Percentiles rank a stretch among this genome's conserved stretches.
Evolutionary conservation across 805 yeast genomes (phyloP).

Genomic region (Brettanomyces naardenensis): DNA sequence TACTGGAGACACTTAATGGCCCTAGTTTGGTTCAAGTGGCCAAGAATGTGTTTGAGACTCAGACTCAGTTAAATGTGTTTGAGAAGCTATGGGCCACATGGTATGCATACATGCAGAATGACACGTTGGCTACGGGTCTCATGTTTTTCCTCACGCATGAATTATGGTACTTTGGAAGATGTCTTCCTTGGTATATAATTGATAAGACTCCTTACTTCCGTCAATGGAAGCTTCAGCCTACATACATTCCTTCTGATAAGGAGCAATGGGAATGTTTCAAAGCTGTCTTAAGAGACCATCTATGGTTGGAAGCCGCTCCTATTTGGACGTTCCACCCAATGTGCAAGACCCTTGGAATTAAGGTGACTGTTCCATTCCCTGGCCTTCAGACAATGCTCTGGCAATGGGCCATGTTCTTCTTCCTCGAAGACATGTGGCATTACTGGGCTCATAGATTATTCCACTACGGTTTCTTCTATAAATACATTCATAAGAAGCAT

Average conservation of each 20-base stretch:
- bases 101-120: conserved; percentile 47
- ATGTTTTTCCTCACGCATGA: conserved; percentile 49
- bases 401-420: conserved; percentile 42
- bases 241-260: conserved; percentile 41
- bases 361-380: conserved; percentile 48
- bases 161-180: conserved; percentile 49
- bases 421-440: conserved; percentile 53
- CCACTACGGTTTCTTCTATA: conserved; percentile 49
- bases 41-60: conserved; percentile 28
- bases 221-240: conserved; percentile 46
- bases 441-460: conserved; percentile 52
- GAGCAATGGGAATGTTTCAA: conserved; percentile 60
- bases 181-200: conserved; percentile 50
- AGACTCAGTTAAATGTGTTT: conserved; percentile 33
- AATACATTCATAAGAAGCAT: conserved; percentile 52
- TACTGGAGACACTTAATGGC: conserved; percentile 14
- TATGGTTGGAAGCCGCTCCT: conserved; percentile 52
- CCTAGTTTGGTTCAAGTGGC: conserved; percentile 28
- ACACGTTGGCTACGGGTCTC: conserved; percentile 49
- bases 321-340: conserved; percentile 58
- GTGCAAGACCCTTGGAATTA: conserved; percentile 39
- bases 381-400: conserved; percentile 30
- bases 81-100: conserved; percentile 51
- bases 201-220: conserved; percentile 45
- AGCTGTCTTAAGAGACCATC: conserved; percentile 48